Base-by-base conservation (phyloP, 1,284 basidiomycete species). In the Ustilago loliicola region DNA sequence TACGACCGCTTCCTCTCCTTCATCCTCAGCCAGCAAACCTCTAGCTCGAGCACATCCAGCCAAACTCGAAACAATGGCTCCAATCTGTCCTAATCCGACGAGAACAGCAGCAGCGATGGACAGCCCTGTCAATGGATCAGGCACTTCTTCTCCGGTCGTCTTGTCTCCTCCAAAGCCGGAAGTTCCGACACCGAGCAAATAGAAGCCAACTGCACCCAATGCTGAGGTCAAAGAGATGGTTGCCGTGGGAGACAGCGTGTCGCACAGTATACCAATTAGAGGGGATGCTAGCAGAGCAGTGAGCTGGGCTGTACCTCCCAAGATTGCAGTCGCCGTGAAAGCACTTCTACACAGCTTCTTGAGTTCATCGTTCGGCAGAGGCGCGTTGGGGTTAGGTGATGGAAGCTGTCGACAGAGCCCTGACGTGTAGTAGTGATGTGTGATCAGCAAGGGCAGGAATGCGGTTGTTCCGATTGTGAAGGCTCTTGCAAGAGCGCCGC, bases 381-480 rank as follows among this genome's bases (percentile, higher is more conserved):
- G 70, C 38, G 61, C 58, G 6, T 66, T 50, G 4, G 75, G 75
- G 11, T 56, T 58, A 9, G 78, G 76, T n/a, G 76, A 71, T 2
- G 80, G 73, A 1, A 80, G 71, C 36, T 64, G 58, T 42, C 66
- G 69, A 42, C 80, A 82, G 0, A 68, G 55, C 0, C 76, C 76
- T 23, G 80, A 80, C 1, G 63, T 66, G 67, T 82, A 82, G 61
- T 74, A 82, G 66, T 78, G 66, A 42, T 76, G 67, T n/a, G 76
- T 63, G 30, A 82, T 66, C 13, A 80, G 65, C n/a, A 82, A 65
- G 17, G 80, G 80, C n/a, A 82, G 54, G 56, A 82, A 80, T 13
- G 80, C 77, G 11, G 80, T 81, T 0, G 79, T 81, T 42, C 71
- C 80, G n/a, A 81, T 81, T 3, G 80, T 81, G 60, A 72, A 74